Percentiles rank a stretch among this genome's conserved stretches.
These are phyloP conservation scores for Globisporangium megalacanthum DNA, from an alignment of 352 stramenopile genomes.

Conservation along the genomic window DNA sequence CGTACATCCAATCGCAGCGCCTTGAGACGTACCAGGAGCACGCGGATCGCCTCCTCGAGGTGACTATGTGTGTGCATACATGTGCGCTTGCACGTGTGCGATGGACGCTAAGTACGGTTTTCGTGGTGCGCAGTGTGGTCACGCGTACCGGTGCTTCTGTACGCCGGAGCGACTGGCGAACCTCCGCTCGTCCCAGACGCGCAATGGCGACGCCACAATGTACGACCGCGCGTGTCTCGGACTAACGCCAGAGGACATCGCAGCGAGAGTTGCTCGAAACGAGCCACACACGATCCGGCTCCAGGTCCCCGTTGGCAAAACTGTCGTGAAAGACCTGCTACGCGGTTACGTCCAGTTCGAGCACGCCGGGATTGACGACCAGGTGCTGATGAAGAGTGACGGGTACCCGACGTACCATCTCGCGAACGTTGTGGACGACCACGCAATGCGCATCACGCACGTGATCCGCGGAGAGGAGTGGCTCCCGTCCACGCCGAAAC, in stretches of 20 bases:
- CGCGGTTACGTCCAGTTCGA: conserved; percentile 92
- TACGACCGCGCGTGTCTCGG: conserved; percentile 97
- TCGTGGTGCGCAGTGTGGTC: conserved; percentile 48
- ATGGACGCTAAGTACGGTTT: background rate
- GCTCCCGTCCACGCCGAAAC: conserved; percentile 89
- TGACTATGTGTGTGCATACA: conserved; percentile 14
- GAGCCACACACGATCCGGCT: conserved; percentile 93
- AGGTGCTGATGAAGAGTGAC: conserved; percentile 92
- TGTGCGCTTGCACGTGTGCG: background rate
- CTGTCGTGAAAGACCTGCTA: conserved; percentile 94
- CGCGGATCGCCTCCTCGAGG: conserved; percentile 84
- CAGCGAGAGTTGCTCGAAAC: conserved; percentile 80
- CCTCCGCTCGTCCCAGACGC: conserved; percentile 85
- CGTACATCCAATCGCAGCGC: conserved; percentile 97
- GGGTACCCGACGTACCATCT: conserved; percentile 92
- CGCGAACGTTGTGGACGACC: conserved; percentile 95
- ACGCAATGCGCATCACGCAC: conserved; percentile 96
- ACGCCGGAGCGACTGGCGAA: conserved; percentile 92
- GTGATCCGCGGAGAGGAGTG: conserved; percentile 97
- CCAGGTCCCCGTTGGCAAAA: conserved; percentile 91
- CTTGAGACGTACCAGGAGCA: conserved; percentile 91
- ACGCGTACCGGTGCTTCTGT: conserved; percentile 98
- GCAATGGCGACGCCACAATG: conserved; percentile 90
- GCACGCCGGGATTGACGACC: conserved; percentile 86
- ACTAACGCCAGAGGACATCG: conserved; percentile 85